A percentile compares a stretch with the other conserved stretches of the same genome.
Evolutionary conservation across 768 basidiomycete genomes (phyloP).

Genomic region (Chalciporus sphaerocephalus): DNA sequence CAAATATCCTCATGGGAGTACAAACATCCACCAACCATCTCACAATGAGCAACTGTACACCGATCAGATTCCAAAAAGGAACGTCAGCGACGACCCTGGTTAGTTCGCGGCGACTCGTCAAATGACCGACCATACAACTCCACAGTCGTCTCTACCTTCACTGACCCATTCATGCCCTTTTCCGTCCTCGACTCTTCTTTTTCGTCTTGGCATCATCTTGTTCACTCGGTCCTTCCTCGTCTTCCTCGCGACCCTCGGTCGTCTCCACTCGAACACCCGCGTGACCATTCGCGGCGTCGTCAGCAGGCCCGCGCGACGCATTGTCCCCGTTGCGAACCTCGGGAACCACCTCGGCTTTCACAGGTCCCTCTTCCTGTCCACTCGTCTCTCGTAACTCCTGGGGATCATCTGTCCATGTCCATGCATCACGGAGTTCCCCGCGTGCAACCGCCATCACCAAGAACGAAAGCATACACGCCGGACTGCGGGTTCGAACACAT

Average conservation of each 20-base stretch:
- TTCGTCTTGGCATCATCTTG: slow-evolving; percentile 9
- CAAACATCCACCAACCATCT: neutral
- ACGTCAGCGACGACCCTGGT: slow-evolving; percentile 4
- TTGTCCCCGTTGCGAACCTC: slow-evolving; percentile 15
- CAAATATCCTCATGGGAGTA: slow-evolving; percentile 4
- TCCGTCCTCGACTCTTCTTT: slow-evolving; percentile 20
- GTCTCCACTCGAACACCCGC: slow-evolving; percentile 1
- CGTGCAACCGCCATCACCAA: slow-evolving; percentile 50
- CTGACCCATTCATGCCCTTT: slow-evolving; percentile 6
- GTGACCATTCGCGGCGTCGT: slow-evolving; percentile 15
- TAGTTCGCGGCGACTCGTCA: slow-evolving; percentile 2
- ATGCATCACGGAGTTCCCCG: slow-evolving; percentile 68
- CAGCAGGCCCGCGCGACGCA: slow-evolving; percentile 12
- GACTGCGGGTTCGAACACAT: slow-evolving; percentile 38
- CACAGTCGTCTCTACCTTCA: neutral
- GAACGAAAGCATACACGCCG: slow-evolving; percentile 74
- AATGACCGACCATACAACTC: neutral
- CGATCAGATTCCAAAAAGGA: slow-evolving; percentile 4
- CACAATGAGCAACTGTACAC: neutral
- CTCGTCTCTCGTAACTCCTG: slow-evolving; percentile 22
- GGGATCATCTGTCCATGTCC: slow-evolving; percentile 66
- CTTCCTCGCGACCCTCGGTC: slow-evolving; percentile 10
- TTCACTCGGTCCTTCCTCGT: slow-evolving; percentile 4
- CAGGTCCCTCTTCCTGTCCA: slow-evolving; percentile 5
- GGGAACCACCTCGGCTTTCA: slow-evolving; percentile 11